phyloP scores from a whole-genome alignment of 257 asterid species.

The Nyctanthes arbortristis region DNA sequence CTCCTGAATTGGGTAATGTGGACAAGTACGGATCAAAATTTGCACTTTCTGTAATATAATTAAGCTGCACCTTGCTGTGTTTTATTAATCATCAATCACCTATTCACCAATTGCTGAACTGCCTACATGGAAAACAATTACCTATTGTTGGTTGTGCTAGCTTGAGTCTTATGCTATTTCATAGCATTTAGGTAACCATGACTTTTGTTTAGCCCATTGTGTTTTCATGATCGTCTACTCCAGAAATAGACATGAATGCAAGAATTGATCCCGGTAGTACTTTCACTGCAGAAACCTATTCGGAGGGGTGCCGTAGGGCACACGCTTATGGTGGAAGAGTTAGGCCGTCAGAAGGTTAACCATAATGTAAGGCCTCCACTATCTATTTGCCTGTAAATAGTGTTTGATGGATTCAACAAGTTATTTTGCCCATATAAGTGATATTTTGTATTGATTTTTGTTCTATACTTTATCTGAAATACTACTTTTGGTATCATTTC shows the following conservation, averaged over 20 bases:
- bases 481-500: conserved; percentile 4
- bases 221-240: conserved; percentile 11
- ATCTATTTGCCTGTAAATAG: conserved; percentile 1
- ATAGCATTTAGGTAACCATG: background rate
- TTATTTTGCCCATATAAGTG: conserved; percentile 6
- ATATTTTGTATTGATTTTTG: conserved; percentile 6
- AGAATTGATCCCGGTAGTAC: background rate
- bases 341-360: conserved; percentile 81
- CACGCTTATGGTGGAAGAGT: conserved; percentile 91
- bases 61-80: conserved; percentile 2
- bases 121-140: too few species aligned
- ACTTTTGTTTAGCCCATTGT: conserved; percentile 12
- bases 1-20: background rate
- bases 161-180: background rate
- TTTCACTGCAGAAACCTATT: conserved; percentile 78
- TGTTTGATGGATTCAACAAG: conserved; percentile 20
- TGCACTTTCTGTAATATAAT: background rate
- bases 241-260: background rate
- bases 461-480: background rate
- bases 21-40: conserved; percentile 1
- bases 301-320: conserved; percentile 85
- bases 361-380: conserved; percentile 56
- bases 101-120: background rate
- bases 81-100: too few species aligned
- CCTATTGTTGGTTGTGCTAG: background rate